Evolutionary conservation across 2,329 filamentous ascomycete genomes (phyloP).

Genomic region (Cadophora sp.): DNA sequence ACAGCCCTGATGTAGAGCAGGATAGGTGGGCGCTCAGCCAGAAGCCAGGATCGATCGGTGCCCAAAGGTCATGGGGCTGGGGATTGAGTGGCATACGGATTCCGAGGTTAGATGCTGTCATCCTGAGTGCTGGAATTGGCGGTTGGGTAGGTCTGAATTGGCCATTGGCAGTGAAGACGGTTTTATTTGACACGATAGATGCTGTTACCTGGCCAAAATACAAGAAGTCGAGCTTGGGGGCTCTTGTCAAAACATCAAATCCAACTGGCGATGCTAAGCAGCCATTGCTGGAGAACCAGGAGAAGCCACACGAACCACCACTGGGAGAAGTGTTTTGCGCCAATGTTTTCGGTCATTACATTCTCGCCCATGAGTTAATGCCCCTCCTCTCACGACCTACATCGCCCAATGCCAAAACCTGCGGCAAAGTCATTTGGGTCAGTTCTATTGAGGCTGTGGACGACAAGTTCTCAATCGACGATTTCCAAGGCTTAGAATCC

Average conservation of each 20-base stretch:
- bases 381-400: conserved; percentile 64
- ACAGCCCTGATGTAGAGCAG: conserved; percentile 37
- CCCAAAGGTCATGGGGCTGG: conserved; percentile 49
- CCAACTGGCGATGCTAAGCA: conserved; percentile 39
- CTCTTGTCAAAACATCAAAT: conserved; percentile 49
- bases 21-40: conserved; percentile 48
- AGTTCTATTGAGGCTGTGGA: conserved; percentile 76
- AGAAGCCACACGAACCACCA: conserved; percentile 54
- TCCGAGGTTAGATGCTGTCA: conserved; percentile 76
- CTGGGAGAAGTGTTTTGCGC: conserved; percentile 87
- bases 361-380: conserved; percentile 81
- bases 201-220: conserved; percentile 78
- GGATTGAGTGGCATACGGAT: conserved; percentile 54
- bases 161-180: conserved; percentile 58
- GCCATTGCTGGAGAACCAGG: conserved; percentile 31
- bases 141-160: conserved; percentile 85
- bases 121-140: conserved; percentile 89
- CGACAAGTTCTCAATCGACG: conserved; percentile 62
- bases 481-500: conserved; percentile 76
- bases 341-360: conserved; percentile 95
- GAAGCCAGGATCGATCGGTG: conserved; percentile 59
- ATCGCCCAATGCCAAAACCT: conserved; percentile 32
- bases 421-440: conserved; percentile 77
- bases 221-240: conserved; percentile 68
- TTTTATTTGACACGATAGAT: conserved; percentile 67